Evolutionary conservation across 2,329 filamentous ascomycete species (phyloP), one percentile per base, ranked within the genome.

Genomic region (Pezicula radicicola): DNA sequence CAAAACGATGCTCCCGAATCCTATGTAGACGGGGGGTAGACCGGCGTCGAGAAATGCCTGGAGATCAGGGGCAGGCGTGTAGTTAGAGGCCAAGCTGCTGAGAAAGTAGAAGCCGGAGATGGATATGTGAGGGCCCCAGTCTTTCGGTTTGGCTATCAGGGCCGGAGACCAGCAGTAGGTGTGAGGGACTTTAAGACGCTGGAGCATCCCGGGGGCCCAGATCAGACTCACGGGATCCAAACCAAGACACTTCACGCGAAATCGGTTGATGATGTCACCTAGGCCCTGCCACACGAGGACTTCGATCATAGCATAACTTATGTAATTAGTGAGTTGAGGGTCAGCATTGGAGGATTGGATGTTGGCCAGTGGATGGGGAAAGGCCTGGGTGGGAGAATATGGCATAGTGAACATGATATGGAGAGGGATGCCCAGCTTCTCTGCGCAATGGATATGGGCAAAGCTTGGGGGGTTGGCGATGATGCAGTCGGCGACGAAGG

Each of bases 221-320:
- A 93, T 83, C 6, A 89, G 74, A 49, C 86, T 89, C 41, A 96
- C 75, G 0, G 85, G 79, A 41, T 93, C 87, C 1, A 96, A 73
- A 28, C 87, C 85, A 0, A 95, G 75, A 6, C 79, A 80, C 52
- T 84, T 85, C 55, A 85, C 83, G 44, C 92, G 79, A 63, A 95
- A 96, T 15, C 83, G 79, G 64, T 96, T 96, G 67, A 96, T 91
- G 10, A 96, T 75, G 67, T 96, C 91, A 16, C 91, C 91, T 2
- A 96, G 72, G 0, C 85, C 85, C 67, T 88, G 84, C 84, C 84
- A 88, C 7, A 84, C 84, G 67, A 88, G 74, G 72, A 87, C 80
- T 49, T 88, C 85, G 2, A 88, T 80, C 37, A 88, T 72, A 3
- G 79, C 77, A 60, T 88, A 88, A 1, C 79, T 82, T 37, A 87